Conservation (phyloP, 257 asterid species). For the Nicotiana obtusifolia region DNA sequence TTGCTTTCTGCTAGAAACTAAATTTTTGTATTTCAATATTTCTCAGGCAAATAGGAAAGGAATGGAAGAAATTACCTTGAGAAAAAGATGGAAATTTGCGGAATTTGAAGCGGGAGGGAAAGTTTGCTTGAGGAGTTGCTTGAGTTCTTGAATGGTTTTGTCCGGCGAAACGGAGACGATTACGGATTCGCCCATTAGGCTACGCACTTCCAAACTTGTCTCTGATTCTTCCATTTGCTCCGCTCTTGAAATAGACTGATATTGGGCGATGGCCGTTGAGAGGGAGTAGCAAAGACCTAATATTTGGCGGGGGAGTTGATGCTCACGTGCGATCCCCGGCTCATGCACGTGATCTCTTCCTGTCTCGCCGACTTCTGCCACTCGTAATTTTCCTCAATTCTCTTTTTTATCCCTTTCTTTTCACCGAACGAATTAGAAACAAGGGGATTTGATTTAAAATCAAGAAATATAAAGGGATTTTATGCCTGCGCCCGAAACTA, state of each 20-base stretch:
- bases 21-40: background rate
- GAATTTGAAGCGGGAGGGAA: constrained; percentile 59
- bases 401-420: too few species aligned
- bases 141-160: constrained; percentile 53
- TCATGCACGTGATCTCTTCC: background rate
- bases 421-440: too few species aligned
- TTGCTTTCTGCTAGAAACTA: background rate
- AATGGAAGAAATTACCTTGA: constrained; percentile 39
- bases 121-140: constrained; percentile 42
- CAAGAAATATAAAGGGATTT: too few species aligned
- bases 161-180: constrained; percentile 28
- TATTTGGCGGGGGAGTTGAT: constrained; percentile 16
- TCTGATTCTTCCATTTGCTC: background rate
- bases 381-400: too few species aligned
- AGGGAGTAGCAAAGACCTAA: background rate
- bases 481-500: rapidly evolving
- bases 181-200: constrained; percentile 67
- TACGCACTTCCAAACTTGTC: constrained; percentile 52
- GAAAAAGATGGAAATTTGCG: constrained; percentile 74
- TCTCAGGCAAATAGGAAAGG: background rate
- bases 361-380: background rate
- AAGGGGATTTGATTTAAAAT: too few species aligned
- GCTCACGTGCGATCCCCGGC: constrained; percentile 7
- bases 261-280: background rate
- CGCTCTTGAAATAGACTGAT: background rate